Evolutionary conservation across 2,329 filamentous ascomycete genomes (phyloP), one percentile per base, ranked within the genome.

Genomic region (Penicillium hordei): DNA sequence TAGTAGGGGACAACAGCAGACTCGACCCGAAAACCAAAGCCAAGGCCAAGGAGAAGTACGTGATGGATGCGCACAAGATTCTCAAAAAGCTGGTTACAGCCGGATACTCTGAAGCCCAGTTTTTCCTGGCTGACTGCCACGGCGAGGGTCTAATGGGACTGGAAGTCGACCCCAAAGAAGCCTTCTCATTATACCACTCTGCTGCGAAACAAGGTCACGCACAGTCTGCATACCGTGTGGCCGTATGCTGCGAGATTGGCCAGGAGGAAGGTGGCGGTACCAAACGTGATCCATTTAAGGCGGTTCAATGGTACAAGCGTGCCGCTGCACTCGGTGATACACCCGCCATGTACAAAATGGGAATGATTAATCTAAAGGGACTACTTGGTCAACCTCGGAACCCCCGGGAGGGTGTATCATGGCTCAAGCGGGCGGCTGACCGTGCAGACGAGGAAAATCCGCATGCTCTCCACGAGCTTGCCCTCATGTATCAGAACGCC

Each of bases 261-360:
- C 87, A 92, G 55, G 93, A 97, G 71, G 93, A 96, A 68, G 93
- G 93, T 31, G 94, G 94, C 52, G 94, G 94, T 25, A 97, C 94
- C 1, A 87, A 91, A 58, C 90, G 89, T 67, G 94, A 99, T 70
- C 91, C 91, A 0, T 77, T 93, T 64, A 97, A 97, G 76, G 93
- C 94, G 1, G 93, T 97, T 21, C 93, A 97, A 74, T 99, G 94
- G 94, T 99, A 99, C 76, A 92, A 93, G 73, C 89, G 93, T 43
- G 92, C 94, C 7, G 93, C 94, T 12, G 89, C 89, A 13, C 81
- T 97, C 3, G 93, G 94, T 3, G 93, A 99, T 70, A 89, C 89
- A 1, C 90, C 93, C 0, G 94, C 93, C 31, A 96, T 97, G 91
- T 99, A 97, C 80, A 99, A 99, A 76, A 87, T 97, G 76, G 94